Percentiles rank a stretch among this genome's conserved stretches.
These are phyloP conservation scores for Neurospora sp. DNA, from an alignment of 495 filamentous ascomycete genomes.

Conservation along the genomic window DNA sequence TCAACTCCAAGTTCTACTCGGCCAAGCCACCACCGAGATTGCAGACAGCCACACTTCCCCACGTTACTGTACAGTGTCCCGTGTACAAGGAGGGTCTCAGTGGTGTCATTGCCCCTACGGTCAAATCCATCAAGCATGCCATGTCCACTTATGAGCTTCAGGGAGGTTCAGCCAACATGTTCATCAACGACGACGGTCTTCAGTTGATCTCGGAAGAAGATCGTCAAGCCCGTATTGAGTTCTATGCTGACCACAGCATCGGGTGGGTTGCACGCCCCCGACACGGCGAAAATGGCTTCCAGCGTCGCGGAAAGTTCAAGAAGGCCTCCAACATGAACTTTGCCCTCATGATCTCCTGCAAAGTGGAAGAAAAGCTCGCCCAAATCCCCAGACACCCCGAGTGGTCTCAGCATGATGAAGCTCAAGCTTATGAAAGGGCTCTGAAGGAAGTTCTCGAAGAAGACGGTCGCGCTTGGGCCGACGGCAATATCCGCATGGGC, in stretches of 20 bases:
- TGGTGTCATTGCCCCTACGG: slow-evolving; percentile 56
- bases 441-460: slow-evolving; percentile 61
- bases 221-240: slow-evolving; percentile 54
- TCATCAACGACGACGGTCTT: slow-evolving; percentile 71
- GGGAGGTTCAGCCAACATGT: slow-evolving; percentile 70
- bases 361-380: slow-evolving; percentile 59
- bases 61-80: slow-evolving; percentile 62
- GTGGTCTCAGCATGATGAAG: slow-evolving; percentile 63
- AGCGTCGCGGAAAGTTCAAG: slow-evolving; percentile 56
- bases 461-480: slow-evolving; percentile 65
- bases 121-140: slow-evolving; percentile 60
- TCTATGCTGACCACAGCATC: slow-evolving; percentile 62
- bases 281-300: slow-evolving; percentile 50
- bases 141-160: slow-evolving; percentile 73
- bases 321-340: slow-evolving; percentile 86
- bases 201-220: slow-evolving; percentile 60
- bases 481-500: slow-evolving; percentile 68
- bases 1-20: slow-evolving; percentile 72
- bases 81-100: slow-evolving; percentile 63
- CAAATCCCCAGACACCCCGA: slow-evolving; percentile 42
- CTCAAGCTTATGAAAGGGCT: slow-evolving; percentile 53
- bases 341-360: slow-evolving; percentile 61
- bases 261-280: slow-evolving; percentile 70
- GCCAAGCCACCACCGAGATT: slow-evolving; percentile 51
- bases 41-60: slow-evolving; percentile 42